phyloP scores from a whole-genome alignment of 192 early-diverging fungal species.

The Phycomyces blakesleeanus region DNA sequence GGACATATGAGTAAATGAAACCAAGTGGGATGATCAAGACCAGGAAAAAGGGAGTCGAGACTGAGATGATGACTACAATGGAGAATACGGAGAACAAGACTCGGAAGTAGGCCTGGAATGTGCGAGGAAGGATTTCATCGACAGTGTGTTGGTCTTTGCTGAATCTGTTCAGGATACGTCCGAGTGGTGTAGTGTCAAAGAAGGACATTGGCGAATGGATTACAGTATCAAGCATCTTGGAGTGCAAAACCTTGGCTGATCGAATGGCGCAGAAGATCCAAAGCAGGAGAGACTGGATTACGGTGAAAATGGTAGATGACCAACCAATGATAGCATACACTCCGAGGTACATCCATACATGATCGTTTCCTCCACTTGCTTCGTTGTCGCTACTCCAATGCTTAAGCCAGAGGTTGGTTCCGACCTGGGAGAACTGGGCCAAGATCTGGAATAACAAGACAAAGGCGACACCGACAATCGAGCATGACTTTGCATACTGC shows the following conservation, averaged over 20 bases:
- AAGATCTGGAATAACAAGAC: slow-evolving; percentile 58
- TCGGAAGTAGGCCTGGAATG: slow-evolving; percentile 48
- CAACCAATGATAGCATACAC: slow-evolving; percentile 83
- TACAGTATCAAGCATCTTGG: slow-evolving; percentile 72
- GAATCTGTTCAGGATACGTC: slow-evolving; percentile 86
- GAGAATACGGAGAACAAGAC: slow-evolving; percentile 37
- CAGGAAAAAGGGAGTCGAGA: slow-evolving; percentile 43
- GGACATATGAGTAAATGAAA: slow-evolving; percentile 44
- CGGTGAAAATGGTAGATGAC: slow-evolving; percentile 58
- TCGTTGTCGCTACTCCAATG: slow-evolving; percentile 67
- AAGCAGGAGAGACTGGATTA: slow-evolving; percentile 66
- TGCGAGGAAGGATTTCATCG: slow-evolving; percentile 66
- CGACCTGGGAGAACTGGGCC: slow-evolving; percentile 53
- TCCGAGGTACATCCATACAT: slow-evolving; percentile 60
- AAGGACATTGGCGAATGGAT: slow-evolving; percentile 68
- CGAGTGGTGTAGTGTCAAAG: slow-evolving; percentile 76
- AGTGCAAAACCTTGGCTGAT: slow-evolving; percentile 71
- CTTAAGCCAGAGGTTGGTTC: slow-evolving; percentile 68
- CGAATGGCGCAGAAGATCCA: slow-evolving; percentile 80
- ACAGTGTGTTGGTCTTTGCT: slow-evolving; percentile 81
- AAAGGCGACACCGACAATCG: slow-evolving; percentile 46
- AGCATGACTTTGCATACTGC: slow-evolving; percentile 78
- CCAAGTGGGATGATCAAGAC: slow-evolving; percentile 45
- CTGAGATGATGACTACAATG: slow-evolving; percentile 42
- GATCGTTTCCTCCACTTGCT: slow-evolving; percentile 29